A percentile compares a stretch with the other conserved stretches of the same genome.
phyloP scores from a whole-genome alignment of 805 yeast species.

The Metschnikowia kofuensis region DNA sequence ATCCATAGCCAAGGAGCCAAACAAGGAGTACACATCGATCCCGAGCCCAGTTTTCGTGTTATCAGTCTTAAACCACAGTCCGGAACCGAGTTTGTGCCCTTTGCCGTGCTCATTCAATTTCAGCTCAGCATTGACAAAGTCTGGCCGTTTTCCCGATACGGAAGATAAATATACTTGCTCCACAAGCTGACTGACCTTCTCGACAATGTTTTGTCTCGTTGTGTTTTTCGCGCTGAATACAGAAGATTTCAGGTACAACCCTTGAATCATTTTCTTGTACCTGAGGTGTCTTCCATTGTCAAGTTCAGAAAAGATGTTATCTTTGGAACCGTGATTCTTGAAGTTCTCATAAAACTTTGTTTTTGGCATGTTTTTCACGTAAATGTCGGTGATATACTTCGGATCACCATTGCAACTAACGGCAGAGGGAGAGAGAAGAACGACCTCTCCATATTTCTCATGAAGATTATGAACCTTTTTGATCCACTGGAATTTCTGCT shows the following conservation, averaged over 20 bases:
- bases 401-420: slow-evolving; percentile 54
- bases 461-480: slow-evolving; percentile 48
- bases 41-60: slow-evolving; percentile 31
- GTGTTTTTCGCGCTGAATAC: slow-evolving; percentile 30
- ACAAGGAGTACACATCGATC: slow-evolving; percentile 55
- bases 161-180: slow-evolving; percentile 26
- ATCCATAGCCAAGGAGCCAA: slow-evolving; percentile 72
- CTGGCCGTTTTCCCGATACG: slow-evolving; percentile 32
- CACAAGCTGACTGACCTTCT: slow-evolving; percentile 27
- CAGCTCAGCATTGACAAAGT: slow-evolving; percentile 31
- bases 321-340: slow-evolving; percentile 49
- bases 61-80: slow-evolving; percentile 30
- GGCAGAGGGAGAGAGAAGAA: slow-evolving; percentile 59
- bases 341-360: slow-evolving; percentile 58
- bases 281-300: slow-evolving; percentile 34
- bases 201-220: slow-evolving; percentile 24
- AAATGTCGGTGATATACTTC: slow-evolving; percentile 51
- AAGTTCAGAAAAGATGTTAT: slow-evolving; percentile 57
- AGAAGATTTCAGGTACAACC: slow-evolving; percentile 35
- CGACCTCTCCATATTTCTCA: slow-evolving; percentile 55
- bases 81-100: slow-evolving; percentile 24
- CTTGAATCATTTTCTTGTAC: slow-evolving; percentile 31
- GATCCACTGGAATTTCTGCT: slow-evolving; percentile 46
- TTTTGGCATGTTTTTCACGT: slow-evolving; percentile 56
- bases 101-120: slow-evolving; percentile 33